Base-by-base conservation (phyloP, 495 filamentous ascomycete genomes). In the Melanomma pulvis-pyrius region DNA sequence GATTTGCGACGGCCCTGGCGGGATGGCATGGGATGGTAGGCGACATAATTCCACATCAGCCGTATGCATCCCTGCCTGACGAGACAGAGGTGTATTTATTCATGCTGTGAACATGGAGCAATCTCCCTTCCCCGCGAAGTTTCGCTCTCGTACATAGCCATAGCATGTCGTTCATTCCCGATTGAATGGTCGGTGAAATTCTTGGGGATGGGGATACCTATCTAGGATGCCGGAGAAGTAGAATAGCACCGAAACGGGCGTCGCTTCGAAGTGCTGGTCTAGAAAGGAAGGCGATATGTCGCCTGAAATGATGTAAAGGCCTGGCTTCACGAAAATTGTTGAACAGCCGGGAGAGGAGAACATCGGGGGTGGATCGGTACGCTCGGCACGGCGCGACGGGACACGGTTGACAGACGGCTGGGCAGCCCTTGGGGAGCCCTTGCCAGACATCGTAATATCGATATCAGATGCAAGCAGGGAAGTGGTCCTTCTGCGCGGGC, bases 271-370 rank as follows among this genome's bases (percentile, higher is more conserved):
- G 4, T 9, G 7, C 46, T 59, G 32, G 25, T 32, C 36, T 2
- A 44, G 26, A 44, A 41, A 59, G 55, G 55, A 59, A 59, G 55
- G 55, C 55, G 25, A 19, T 21, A 41, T 59, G 17, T 7, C 44
- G 4, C 32, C 15, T 25, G 22, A n/a, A 59, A 21, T 51, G 5
- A 5, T 9, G 15, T 30, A n/a, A n/a, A n/a, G n/a, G n/a, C n/a
- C n/a, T n/a, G n/a, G n/a, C 47, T 39, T 62, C 59, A 44, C 24
- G 30, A 62, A 41, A 57, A 57, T 57, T 4, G n/a, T 57, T 22
- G 34, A 25, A 46, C 26, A 32, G 21, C 58, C 41, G 46, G 58
- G n/a, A n/a, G n/a, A n/a, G n/a, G n/a, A n/a, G n/a, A n/a, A n/a
- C n/a, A n/a, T n/a, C n/a, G n/a, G n/a, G n/a, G n/a, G n/a, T n/a